A percentile compares a stretch with the other conserved stretches of the same genome.
Conservation (phyloP, 2,329 filamentous ascomycete genomes). For the Aspergillus neoniger region DNA sequence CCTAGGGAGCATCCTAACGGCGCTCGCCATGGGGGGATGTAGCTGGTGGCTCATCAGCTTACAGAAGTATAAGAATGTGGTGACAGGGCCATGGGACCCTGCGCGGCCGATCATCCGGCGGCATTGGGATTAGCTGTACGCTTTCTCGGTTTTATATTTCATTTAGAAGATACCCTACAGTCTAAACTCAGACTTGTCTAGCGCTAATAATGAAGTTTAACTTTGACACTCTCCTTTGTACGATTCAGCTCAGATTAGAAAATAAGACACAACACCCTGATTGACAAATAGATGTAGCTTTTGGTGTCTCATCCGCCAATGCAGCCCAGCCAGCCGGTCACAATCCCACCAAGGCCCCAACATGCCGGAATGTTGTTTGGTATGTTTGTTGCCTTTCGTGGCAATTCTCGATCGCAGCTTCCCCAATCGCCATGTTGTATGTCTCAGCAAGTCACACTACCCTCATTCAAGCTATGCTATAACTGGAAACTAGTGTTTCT, state of each 20-base stretch:
- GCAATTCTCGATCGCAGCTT: too few species aligned
- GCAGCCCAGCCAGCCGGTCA: too few species aligned
- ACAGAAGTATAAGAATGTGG: constrained; percentile 99
- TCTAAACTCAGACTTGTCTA: background rate
- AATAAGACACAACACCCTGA: background rate
- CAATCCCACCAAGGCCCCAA: too few species aligned
- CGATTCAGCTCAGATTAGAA: background rate
- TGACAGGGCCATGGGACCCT: constrained; percentile 96
- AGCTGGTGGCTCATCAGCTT: constrained; percentile 97
- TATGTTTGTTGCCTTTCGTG: too few species aligned
- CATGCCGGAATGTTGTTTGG: too few species aligned
- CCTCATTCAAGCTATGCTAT: background rate
- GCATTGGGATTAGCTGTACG: constrained; percentile 41
- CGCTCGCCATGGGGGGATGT: constrained; percentile 83
- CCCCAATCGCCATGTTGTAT: too few species aligned
- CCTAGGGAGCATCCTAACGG: constrained; percentile 71
- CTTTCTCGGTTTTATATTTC: background rate
- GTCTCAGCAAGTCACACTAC: too few species aligned
- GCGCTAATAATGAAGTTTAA: background rate
- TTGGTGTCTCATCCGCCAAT: too few species aligned
- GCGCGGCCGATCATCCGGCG: constrained; percentile 67
- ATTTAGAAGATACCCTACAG: constrained; percentile 5
- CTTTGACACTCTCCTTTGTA: background rate
- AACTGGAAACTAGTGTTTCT: background rate
- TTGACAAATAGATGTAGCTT: too few species aligned